Base-by-base conservation (phyloP, 2,329 filamentous ascomycete genomes). In the Hawksworthiomyces lignivorus region DNA sequence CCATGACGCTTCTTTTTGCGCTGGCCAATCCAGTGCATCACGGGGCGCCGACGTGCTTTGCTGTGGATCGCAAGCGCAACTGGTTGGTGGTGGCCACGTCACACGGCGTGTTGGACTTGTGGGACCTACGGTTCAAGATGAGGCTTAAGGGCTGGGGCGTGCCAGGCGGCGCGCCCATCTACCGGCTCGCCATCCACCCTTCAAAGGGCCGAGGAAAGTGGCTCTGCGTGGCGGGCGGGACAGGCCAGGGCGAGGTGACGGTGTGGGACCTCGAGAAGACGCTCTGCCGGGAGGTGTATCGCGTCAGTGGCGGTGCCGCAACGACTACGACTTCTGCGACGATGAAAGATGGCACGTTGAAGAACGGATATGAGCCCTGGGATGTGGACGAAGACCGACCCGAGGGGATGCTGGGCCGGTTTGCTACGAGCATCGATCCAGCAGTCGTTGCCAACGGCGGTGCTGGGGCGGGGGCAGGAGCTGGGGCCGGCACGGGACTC, bases 261-360 rank as follows among this genome's bases (percentile, higher is more conserved):
- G 84, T 94, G 1, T 98, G 92, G 92, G 92, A 97, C 56, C 70
- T 97, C 14, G 90, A 97, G 58, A 94, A 90, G 63, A 79, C 81
- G 7, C 75, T 84, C 34, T 98, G 92, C 56, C 78, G 87, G 45
- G 89, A 97, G 59, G 82, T 96, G 1, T 95, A 94, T 59, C 81
- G 87, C 64, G 83, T 59, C 59, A 74, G 79, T 2, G 75, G 76
- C 9, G 35, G 34, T 15, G 10, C 22, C n/a, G 18, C 12, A n/a
- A 20, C 20, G 17, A 30, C 24, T 3, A 27, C 15, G 1, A 19
- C 18, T 9, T 17, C 36, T 4, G 30, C 15, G 14, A 24, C 27
- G 21, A 26, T 21, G 12, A 70, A 66, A 39, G 75, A 78, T 62
- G 73, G 83, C 44, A 66, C 65, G 0, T 64, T 73, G 1, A 82